Evolutionary conservation across 73 alveolate species (phyloP).

Genomic region (Tetrahymena thermophila): DNA sequence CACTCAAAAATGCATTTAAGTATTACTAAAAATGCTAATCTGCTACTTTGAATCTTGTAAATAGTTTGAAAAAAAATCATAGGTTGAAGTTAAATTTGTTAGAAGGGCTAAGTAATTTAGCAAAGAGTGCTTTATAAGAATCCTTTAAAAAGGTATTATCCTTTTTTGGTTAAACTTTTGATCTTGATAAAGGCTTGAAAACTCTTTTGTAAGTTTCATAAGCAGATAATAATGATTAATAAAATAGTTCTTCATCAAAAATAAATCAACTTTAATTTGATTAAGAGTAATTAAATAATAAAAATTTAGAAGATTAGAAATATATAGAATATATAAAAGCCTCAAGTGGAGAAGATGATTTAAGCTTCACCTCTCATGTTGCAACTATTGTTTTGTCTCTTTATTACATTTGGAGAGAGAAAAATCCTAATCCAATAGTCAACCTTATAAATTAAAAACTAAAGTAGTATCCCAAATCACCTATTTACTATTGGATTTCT

Average conservation of each 20-base stretch:
- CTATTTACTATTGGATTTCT: neutral
- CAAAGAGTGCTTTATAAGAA: neutral
- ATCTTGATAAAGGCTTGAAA: neutral
- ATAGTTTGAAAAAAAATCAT: neutral
- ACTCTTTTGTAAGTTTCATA: neutral
- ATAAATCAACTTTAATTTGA: neutral
- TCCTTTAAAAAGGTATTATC: neutral
- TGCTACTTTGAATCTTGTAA: neutral
- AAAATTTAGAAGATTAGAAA: neutral
- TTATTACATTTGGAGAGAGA: neutral
- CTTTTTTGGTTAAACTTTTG: neutral
- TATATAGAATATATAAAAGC: neutral
- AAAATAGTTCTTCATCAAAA: neutral
- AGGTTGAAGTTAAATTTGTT: neutral
- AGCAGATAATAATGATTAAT: neutral
- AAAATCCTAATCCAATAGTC: neutral
- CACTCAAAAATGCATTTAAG: neutral
- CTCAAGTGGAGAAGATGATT: neutral
- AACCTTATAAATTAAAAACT: neutral
- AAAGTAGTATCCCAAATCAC: neutral
- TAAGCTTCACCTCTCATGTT: neutral
- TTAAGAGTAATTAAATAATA: neutral
- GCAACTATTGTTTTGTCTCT: neutral
- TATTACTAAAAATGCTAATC: neutral
- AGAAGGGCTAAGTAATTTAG: neutral